A percentile compares a stretch with the other conserved stretches of the same genome.
phyloP scores from a whole-genome alignment of 2,329 filamentous ascomycete genomes.

The Neopestalotiopsis rosae region DNA sequence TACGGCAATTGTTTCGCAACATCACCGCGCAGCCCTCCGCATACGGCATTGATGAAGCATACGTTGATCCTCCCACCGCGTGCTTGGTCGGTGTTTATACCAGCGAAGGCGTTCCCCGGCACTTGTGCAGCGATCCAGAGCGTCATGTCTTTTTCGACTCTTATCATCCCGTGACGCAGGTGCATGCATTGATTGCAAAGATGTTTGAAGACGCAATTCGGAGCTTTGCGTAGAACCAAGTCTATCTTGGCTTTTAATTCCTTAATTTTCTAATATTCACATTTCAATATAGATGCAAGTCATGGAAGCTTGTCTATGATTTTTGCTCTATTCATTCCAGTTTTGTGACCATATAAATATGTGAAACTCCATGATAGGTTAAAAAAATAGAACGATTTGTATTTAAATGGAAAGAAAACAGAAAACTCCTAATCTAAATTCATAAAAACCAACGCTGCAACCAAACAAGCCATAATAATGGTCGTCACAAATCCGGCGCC shows the following conservation, averaged over 20 bases:
- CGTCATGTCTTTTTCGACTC: slow-evolving; percentile 4
- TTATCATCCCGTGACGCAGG: not conserved
- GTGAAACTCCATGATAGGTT: not conserved
- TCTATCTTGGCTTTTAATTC: not conserved
- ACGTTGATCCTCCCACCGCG: slow-evolving; percentile 2
- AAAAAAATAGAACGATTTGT: not conserved
- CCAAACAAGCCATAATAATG: slow-evolving; percentile 21
- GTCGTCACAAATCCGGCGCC: slow-evolving; percentile 35
- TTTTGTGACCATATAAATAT: too few relatives aligned
- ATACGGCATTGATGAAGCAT: not conserved
- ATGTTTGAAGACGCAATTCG: not conserved
- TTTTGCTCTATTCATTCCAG: not conserved
- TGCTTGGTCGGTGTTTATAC: not conserved
- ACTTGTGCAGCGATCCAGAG: not conserved
- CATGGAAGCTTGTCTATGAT: not conserved
- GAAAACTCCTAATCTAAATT: slow-evolving; percentile 1
- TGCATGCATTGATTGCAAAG: not conserved
- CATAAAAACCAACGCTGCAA: slow-evolving; percentile 11
- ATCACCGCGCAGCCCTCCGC: not conserved
- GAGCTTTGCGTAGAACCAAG: not conserved
- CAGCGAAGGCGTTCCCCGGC: not conserved
- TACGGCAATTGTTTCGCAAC: not conserved
- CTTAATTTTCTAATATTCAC: not conserved
- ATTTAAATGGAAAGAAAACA: not conserved
- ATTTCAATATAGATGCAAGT: too few relatives aligned